These are phyloP conservation scores for Coemansia javaensis DNA, from an alignment of 192 early-diverging fungal genomes.

Conservation along the genomic window DNA sequence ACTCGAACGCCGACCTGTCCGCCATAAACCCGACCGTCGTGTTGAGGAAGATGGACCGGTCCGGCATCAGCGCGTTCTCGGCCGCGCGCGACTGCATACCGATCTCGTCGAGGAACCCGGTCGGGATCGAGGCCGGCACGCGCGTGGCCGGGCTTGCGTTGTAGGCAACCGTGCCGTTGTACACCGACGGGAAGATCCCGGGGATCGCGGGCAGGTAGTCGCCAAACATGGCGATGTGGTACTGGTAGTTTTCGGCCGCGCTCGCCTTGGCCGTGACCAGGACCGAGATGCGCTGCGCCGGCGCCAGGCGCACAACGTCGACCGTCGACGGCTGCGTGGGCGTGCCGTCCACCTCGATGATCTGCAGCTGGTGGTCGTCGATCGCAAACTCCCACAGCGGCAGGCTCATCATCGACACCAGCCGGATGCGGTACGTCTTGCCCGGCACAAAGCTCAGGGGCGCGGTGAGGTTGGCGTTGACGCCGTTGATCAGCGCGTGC, in stretches of 20 bases:
- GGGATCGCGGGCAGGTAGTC: slow-evolving; percentile 71
- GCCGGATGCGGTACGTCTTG: slow-evolving; percentile 73
- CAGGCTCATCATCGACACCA: slow-evolving; percentile 81
- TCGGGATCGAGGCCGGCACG: too few species aligned
- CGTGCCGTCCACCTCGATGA: slow-evolving; percentile 80
- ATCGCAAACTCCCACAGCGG: slow-evolving; percentile 76
- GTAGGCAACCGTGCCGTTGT: too few species aligned
- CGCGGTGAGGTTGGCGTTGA: slow-evolving; percentile 39
- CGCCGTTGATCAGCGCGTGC: slow-evolving; percentile 48
- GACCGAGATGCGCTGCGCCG: slow-evolving; percentile 73
- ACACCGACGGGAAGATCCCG: too few species aligned
- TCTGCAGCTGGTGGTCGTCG: slow-evolving; percentile 65
- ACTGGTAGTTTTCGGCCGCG: slow-evolving; percentile 56
- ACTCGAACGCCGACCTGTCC: too few species aligned
- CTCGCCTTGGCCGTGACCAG: slow-evolving; percentile 65
- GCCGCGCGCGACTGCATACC: slow-evolving; percentile 51
- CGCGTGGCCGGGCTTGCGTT: too few species aligned
- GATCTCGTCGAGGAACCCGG: slow-evolving; percentile 53
- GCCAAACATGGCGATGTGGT: slow-evolving; percentile 70
- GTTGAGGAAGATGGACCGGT: slow-evolving; percentile 42
- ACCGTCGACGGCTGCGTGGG: slow-evolving; percentile 53
- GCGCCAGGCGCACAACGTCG: slow-evolving; percentile 53
- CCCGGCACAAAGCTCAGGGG: slow-evolving; percentile 64
- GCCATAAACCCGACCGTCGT: too few species aligned
- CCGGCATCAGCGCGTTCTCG: slow-evolving; percentile 39